Percentiles rank a stretch among this genome's conserved stretches.
Evolutionary conservation across 2,329 filamentous ascomycete species (phyloP).

Genomic region (Biscogniauxia mediterranea): DNA sequence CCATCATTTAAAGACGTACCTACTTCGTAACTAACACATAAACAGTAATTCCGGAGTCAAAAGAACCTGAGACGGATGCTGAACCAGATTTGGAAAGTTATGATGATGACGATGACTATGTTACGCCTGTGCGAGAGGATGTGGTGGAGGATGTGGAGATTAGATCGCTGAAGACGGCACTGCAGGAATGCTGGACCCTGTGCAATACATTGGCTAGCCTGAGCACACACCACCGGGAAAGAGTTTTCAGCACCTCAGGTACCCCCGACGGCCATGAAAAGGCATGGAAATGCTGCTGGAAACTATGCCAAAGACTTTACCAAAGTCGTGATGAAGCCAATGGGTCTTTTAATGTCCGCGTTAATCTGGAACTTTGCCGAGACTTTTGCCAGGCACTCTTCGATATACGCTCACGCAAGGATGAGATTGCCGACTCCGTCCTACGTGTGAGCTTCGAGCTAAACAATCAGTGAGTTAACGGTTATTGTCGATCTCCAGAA

Average conservation of each 20-base stretch:
- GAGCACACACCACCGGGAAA: constrained; percentile 78
- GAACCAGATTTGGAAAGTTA: constrained; percentile 57
- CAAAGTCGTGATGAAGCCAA: constrained; percentile 72
- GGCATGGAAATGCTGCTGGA: constrained; percentile 94
- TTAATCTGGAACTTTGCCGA: constrained; percentile 81
- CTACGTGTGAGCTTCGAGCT: constrained; percentile 90
- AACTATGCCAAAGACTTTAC: constrained; percentile 85
- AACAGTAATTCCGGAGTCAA: constrained; percentile 50
- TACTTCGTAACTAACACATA: constrained; percentile 25
- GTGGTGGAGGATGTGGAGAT: constrained; percentile 53
- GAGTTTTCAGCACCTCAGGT: constrained; percentile 73
- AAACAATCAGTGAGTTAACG: constrained; percentile 71
- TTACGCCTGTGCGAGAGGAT: constrained; percentile 42
- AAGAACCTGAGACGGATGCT: constrained; percentile 49
- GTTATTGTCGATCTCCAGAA: not conserved
- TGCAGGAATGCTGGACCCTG: constrained; percentile 89
- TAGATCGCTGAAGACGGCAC: constrained; percentile 67
- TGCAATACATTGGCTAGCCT: constrained; percentile 87
- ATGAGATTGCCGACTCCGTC: constrained; percentile 81
- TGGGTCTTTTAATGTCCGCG: constrained; percentile 63
- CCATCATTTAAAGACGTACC: not conserved
- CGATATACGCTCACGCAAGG: constrained; percentile 74
- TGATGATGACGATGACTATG: constrained; percentile 45
- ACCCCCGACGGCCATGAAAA: constrained; percentile 78
- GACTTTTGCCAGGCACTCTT: constrained; percentile 93